A percentile compares a stretch with the other conserved stretches of the same genome.
These are phyloP conservation scores for Liriodendron chinense DNA, from an alignment of 164 flowering plant species.

Conservation along the genomic window DNA sequence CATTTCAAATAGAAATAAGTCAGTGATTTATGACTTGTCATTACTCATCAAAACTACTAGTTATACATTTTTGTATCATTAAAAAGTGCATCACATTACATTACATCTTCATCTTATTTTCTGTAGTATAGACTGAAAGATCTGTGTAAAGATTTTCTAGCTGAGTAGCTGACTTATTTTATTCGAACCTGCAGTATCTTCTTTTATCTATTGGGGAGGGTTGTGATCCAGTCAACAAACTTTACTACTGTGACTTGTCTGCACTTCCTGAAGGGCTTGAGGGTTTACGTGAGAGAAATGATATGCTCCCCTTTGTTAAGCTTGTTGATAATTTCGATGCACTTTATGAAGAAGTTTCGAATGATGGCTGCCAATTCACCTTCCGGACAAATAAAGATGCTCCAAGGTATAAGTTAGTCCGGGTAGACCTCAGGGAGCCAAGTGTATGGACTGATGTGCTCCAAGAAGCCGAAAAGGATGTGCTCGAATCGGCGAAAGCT, in stretches of 20 bases:
- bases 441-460: conserved; percentile 69
- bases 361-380: conserved; percentile 85
- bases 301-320: conserved; percentile 77
- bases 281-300: conserved; percentile 43
- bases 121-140: not conserved
- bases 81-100: not conserved
- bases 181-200: conserved; percentile 56
- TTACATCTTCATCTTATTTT: not conserved
- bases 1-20: not conserved
- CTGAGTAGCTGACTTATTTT: not conserved
- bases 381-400: conserved; percentile 88
- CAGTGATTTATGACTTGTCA: not conserved
- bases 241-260: conserved; percentile 84
- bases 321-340: conserved; percentile 89
- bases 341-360: conserved; percentile 58
- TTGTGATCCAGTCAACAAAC: conserved; percentile 85
- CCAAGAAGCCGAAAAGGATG: conserved; percentile 71
- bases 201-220: conserved; percentile 57
- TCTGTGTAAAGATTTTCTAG: not conserved
- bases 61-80: not conserved
- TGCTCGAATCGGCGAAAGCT: conserved; percentile 74
- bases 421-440: conserved; percentile 84
- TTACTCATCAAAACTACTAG: not conserved
- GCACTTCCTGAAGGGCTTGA: conserved; percentile 71
- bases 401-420: conserved; percentile 79